Percentiles rank a stretch among this genome's conserved stretches.
These are phyloP conservation scores for Millerago galiae DNA, from an alignment of 805 yeast species.

Conservation along the genomic window DNA sequence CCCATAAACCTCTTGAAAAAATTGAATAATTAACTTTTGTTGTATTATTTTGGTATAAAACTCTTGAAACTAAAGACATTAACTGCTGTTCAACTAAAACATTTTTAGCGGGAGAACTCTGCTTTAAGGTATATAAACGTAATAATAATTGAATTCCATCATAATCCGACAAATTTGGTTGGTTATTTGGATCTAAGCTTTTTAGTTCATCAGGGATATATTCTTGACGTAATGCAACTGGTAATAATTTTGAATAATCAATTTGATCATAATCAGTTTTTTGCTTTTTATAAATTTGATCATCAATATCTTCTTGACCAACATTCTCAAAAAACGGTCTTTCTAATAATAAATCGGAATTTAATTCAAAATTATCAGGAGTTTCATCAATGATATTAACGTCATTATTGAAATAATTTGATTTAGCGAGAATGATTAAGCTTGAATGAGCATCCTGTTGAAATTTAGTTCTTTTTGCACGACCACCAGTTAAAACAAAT, in stretches of 20 bases:
- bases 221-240: conserved; percentile 56
- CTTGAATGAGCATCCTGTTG: conserved; percentile 70
- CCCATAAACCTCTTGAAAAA: conserved; percentile 82
- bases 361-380: conserved; percentile 56
- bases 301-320: conserved; percentile 41
- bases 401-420: conserved; percentile 21
- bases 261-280: conserved; percentile 33
- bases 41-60: conserved; percentile 46
- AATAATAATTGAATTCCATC: conserved; percentile 74
- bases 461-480: conserved; percentile 79
- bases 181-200: conserved; percentile 70
- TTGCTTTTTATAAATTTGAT: conserved; percentile 32
- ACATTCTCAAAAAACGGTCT: conserved; percentile 62
- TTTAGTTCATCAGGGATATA: conserved; percentile 51
- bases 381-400: conserved; percentile 29
- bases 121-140: conserved; percentile 55
- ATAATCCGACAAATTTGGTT: conserved; percentile 61
- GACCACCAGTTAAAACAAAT: conserved; percentile 76
- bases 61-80: conserved; percentile 67
- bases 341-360: conserved; percentile 76
- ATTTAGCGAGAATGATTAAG: conserved; percentile 68
- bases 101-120: conserved; percentile 66
- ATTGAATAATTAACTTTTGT: conserved; percentile 61
- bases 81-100: conserved; percentile 76
- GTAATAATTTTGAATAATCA: conserved; percentile 43